Evolutionary conservation across 768 basidiomycete genomes (phyloP).

Genomic region (Tremella mesenterica): DNA sequence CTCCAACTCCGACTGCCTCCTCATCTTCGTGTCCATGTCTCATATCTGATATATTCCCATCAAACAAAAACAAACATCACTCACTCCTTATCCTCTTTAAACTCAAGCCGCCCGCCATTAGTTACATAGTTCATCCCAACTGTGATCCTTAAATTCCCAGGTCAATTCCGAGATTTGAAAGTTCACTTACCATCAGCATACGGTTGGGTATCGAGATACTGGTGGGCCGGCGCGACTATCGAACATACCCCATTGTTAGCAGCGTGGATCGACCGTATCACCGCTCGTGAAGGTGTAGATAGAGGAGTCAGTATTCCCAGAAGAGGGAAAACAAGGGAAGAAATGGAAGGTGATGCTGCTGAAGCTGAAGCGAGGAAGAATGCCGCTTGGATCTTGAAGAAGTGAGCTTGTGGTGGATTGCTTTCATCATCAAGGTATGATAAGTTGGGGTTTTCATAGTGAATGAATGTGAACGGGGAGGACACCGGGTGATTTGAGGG

Average conservation of each 20-base stretch:
- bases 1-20: background rate
- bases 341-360: conserved; percentile 25
- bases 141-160: no score
- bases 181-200: conserved; percentile 18
- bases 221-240: conserved; percentile 53
- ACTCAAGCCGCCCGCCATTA: background rate
- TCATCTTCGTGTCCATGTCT: background rate
- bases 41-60: background rate
- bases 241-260: conserved; percentile 60
- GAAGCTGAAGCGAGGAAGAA: conserved; percentile 39
- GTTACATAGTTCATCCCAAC: background rate
- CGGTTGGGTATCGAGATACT: conserved; percentile 53
- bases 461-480: no score
- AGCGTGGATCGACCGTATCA: conserved; percentile 49
- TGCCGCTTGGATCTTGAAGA: conserved; percentile 28
- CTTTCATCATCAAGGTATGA: no score
- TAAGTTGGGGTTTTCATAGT: no score
- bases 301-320: conserved; percentile 43
- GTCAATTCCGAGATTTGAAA: background rate
- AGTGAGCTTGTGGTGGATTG: no score
- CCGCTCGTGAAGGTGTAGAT: conserved; percentile 43
- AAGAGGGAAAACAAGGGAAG: conserved; percentile 14
- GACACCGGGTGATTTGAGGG: no score
- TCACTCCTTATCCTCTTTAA: background rate
- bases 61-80: background rate